Conservation (phyloP, 2,329 filamentous ascomycete genomes). For the Pyrenochaeta sp. region DNA sequence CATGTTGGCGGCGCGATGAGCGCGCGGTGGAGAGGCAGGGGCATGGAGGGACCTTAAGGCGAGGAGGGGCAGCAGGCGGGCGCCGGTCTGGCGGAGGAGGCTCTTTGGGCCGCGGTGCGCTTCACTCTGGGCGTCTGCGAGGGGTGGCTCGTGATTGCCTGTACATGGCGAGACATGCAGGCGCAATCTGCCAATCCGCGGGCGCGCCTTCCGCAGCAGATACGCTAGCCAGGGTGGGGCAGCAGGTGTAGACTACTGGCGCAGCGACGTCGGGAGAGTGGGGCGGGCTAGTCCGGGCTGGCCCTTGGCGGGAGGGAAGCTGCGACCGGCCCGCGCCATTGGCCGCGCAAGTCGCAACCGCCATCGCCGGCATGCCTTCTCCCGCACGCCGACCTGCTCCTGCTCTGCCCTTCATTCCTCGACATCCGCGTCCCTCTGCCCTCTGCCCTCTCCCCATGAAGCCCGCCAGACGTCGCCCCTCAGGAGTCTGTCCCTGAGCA, state of each 20-base stretch:
- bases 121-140: not conserved
- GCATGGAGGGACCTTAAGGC: not conserved
- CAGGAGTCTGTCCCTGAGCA: no score
- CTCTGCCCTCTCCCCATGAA: no score
- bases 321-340: not conserved
- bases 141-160: not conserved
- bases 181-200: not conserved
- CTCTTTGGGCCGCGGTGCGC: slow-evolving; percentile 1
- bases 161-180: not conserved
- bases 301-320: not conserved
- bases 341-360: not conserved
- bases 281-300: slow-evolving; percentile 1
- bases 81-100: not conserved
- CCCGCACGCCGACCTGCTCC: no score
- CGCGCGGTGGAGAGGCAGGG: slow-evolving; percentile 1
- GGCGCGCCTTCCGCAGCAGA: no score
- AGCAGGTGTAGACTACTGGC: no score
- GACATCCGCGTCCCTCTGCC: no score
- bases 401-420: no score
- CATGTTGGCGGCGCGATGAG: slow-evolving; percentile 7
- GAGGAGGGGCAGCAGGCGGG: not conserved
- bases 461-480: no score
- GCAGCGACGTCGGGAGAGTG: no score
- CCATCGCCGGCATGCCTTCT: no score
- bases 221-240: no score